Percentiles rank a stretch among this genome's conserved stretches.
Conservation (phyloP, 768 basidiomycete genomes). For the Lyophyllum semitale region DNA sequence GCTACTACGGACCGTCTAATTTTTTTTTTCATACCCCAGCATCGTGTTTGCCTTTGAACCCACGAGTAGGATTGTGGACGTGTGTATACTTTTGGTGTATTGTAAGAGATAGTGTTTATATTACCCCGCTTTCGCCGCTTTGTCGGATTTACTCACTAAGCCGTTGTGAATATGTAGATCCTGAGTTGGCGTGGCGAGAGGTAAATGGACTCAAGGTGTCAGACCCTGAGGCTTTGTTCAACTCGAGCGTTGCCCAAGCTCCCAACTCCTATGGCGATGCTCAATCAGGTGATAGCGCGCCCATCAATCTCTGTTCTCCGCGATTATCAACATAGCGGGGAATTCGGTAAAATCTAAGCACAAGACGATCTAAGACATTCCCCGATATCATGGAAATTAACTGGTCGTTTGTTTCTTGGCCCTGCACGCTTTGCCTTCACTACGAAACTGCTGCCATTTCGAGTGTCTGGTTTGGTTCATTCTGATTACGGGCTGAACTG, state of each 20-base stretch:
- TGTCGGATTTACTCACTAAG: too few species aligned
- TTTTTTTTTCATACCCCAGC: background rate
- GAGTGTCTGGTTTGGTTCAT: conserved; percentile 6
- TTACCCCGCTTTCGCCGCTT: background rate
- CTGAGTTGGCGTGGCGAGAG: too few species aligned
- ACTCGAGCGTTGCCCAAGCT: too few species aligned
- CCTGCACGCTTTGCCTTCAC: background rate
- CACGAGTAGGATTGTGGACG: background rate
- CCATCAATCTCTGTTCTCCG: background rate
- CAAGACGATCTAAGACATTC: background rate
- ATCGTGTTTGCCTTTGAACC: background rate
- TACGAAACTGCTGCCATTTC: background rate
- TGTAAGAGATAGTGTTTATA: background rate
- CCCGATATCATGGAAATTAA: conserved; percentile 15
- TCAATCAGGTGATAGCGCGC: background rate
- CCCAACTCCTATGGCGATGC: too few species aligned
- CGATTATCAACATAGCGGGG: conserved; percentile 6
- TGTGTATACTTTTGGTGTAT: background rate
- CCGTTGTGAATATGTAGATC: too few species aligned
- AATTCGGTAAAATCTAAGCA: conserved; percentile 1
- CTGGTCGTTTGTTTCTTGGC: background rate
- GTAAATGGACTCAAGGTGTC: too few species aligned
- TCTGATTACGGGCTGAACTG: background rate
- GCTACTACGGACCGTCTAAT: background rate
- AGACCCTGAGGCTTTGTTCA: too few species aligned